Conservation (phyloP, 1,139 yeast genomes). For the Kodamaea fungicola region DNA sequence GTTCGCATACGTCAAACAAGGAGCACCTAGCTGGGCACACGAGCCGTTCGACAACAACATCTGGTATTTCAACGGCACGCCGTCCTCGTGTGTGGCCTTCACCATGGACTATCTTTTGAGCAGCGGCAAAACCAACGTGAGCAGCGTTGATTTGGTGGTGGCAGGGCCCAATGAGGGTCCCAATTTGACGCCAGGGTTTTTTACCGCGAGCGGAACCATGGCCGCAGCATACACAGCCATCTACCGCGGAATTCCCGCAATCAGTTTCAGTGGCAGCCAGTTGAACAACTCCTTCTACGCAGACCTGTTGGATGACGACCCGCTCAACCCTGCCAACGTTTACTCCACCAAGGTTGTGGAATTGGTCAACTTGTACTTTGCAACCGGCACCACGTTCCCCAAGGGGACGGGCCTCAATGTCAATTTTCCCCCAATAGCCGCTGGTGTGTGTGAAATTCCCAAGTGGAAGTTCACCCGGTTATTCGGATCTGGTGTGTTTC, state of each 20-base stretch:
- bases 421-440: constrained; percentile 44
- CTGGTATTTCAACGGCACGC: constrained; percentile 48
- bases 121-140: constrained; percentile 18
- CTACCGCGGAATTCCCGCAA: constrained; percentile 42
- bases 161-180: constrained; percentile 48
- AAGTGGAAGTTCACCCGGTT: constrained; percentile 35
- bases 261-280: constrained; percentile 37
- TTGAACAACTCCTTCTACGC: constrained; percentile 41
- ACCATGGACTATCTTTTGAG: constrained; percentile 41
- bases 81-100: constrained; percentile 40
- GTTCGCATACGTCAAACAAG: constrained; percentile 34
- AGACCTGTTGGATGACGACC: constrained; percentile 30
- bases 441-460: constrained; percentile 32
- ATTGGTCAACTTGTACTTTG: constrained; percentile 33
- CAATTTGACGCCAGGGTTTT: constrained; percentile 36
- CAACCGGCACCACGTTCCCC: constrained; percentile 30
- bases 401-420: constrained; percentile 42
- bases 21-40: constrained; percentile 45
- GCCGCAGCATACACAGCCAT: constrained; percentile 40
- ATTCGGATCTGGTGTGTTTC: constrained; percentile 33
- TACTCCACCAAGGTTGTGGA: constrained; percentile 36
- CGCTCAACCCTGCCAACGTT: constrained; percentile 34
- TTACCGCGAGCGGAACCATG: constrained; percentile 42
- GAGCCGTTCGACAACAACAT: constrained; percentile 34
- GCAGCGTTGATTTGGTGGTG: constrained; percentile 38